Evolutionary conservation across 169 alveolate genomes (phyloP).

Genomic region (Plasmodium coatneyi): DNA sequence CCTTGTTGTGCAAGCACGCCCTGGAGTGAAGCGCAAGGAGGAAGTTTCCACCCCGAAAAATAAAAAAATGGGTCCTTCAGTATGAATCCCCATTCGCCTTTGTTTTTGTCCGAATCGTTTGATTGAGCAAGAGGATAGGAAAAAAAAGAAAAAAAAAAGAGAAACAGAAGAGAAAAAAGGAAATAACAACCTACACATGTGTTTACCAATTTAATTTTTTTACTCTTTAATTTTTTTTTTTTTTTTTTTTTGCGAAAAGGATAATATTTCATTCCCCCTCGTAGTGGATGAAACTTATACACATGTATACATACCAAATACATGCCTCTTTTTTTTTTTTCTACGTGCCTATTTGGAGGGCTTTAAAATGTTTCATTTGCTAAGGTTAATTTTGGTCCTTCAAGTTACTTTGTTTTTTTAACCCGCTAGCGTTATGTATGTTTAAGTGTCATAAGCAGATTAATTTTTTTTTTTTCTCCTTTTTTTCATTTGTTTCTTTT

Average conservation of each 20-base stretch:
- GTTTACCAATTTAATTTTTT: not conserved
- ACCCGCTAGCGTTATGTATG: not conserved
- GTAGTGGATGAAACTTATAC: not conserved
- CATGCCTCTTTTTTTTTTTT: not conserved
- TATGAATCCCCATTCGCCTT: not conserved
- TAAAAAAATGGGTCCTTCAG: not conserved
- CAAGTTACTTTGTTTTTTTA: not conserved
- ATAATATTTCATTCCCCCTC: not conserved
- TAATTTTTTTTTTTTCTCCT: not conserved
- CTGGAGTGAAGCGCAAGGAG: not conserved
- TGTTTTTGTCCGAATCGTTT: conserved; percentile 1
- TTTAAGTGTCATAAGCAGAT: not conserved
- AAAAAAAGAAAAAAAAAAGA: not conserved
- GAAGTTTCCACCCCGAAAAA: not conserved
- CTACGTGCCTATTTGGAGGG: not conserved
- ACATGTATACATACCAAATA: not conserved
- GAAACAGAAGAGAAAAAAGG: not conserved
- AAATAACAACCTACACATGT: not conserved
- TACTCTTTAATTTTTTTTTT: not conserved
- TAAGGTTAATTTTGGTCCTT: not conserved
- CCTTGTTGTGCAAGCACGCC: not conserved
- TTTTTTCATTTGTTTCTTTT: not conserved
- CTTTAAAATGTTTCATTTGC: not conserved
- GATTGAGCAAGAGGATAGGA: not conserved
- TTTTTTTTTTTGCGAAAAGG: not conserved